Evolutionary conservation across 2,329 filamentous ascomycete species (phyloP).

Genomic region (Cladorrhinum sp.): DNA sequence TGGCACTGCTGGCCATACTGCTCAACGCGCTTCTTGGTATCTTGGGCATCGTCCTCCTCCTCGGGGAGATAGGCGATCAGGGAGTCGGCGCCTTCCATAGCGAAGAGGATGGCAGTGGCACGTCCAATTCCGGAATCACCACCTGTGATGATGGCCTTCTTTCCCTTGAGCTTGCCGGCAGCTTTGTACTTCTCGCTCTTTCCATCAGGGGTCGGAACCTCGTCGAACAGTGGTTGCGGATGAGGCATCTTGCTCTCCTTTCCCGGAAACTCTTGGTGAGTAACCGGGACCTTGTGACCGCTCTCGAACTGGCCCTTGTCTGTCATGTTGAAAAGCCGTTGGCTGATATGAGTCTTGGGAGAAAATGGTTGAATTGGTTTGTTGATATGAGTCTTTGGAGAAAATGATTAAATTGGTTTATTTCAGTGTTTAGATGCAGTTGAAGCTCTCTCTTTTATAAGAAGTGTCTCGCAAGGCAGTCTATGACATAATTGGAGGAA

Average conservation of each 20-base stretch:
- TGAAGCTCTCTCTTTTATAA: not conserved
- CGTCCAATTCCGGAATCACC: conserved; percentile 79
- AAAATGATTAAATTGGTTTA: not conserved
- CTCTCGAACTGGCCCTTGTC: conserved; percentile 35
- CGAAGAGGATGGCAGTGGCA: conserved; percentile 71
- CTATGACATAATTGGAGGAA: conserved; percentile 5
- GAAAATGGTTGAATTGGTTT: not conserved
- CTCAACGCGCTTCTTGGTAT: conserved; percentile 70
- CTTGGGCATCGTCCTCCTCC: conserved; percentile 72
- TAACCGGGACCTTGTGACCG: conserved; percentile 40
- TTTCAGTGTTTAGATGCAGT: not conserved
- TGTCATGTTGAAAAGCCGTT: conserved; percentile 21
- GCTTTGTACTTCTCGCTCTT: conserved; percentile 69
- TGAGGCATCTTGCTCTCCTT: conserved; percentile 48
- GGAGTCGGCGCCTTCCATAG: conserved; percentile 74
- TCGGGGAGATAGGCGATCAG: conserved; percentile 72
- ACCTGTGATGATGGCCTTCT: conserved; percentile 75
- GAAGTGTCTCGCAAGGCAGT: not conserved
- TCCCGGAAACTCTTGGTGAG: conserved; percentile 42
- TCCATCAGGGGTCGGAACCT: conserved; percentile 66
- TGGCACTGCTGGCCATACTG: conserved; percentile 64
- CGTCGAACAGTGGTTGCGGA: conserved; percentile 58
- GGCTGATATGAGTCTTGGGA: not conserved
- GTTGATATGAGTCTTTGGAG: not conserved
- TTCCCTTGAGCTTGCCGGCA: conserved; percentile 71